Base-by-base conservation (phyloP, 2,329 filamentous ascomycete species). In the Hortaea sp. region DNA sequence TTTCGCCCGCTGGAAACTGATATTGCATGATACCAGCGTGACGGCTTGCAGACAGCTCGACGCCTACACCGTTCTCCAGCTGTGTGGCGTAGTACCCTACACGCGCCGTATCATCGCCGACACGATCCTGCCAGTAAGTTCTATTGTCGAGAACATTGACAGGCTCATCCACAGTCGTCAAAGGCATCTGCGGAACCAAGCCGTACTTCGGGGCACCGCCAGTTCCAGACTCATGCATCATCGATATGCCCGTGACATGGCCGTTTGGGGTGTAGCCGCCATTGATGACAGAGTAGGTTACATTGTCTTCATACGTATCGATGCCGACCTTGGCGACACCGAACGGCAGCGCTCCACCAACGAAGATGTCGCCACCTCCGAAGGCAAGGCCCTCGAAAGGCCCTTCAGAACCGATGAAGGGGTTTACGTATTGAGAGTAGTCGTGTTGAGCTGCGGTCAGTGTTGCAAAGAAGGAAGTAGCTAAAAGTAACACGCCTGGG, bases 121-220 rank as follows among this genome's bases (percentile, higher is more conserved):
- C 49, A 6, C 65, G 50, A 11, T 50, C 49, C 46, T 68, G 64
- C 61, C 60, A 64, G 47, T 68, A 69, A 1, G 66, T 69, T 3
- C 51, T 53, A 42, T 69, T 68, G 41, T 69, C 64, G 6, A 69
- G 51, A 5, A 69, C 43, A 45, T 67, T 65, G 10, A 69, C 64
- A 0, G 56, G 55, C 3, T 54, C 57, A 9, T 59, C 56, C 0
- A 63, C 69, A 52, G 50, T 82, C 71, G 27, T 71, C 53, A 54
- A 61, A 54, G 50, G 71, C 70, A 63, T 81, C 45, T 68, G 73
- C 0, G 70, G 71, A 27, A 79, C 69, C 1, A 82, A 78, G 4
- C 82, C 82, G 49, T 85, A 85, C 60, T 84, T 85, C 1, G 82
- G 79, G 1, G 78, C 79, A 1, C 82, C 82, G 6, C 82, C 82